These are phyloP conservation scores for Yamadazyma sp. DNA, from an alignment of 1,139 yeast genomes.

Conservation along the genomic window DNA sequence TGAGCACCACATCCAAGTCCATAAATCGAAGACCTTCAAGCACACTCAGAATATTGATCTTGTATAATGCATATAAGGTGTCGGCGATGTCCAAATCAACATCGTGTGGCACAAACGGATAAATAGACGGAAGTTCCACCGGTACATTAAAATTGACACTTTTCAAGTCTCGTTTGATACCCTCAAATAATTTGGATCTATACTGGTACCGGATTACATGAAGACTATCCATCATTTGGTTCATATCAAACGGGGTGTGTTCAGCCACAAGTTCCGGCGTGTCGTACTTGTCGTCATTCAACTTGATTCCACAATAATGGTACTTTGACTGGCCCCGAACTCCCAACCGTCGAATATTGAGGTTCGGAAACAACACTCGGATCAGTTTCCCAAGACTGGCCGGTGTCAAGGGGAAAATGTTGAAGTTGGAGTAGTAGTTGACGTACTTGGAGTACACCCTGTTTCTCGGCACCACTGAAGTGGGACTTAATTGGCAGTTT, in stretches of 20 bases:
- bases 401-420: conserved; percentile 73
- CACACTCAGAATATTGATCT: conserved; percentile 59
- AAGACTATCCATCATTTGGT: conserved; percentile 2
- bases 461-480: conserved; percentile 81
- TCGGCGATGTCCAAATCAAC: conserved; percentile 61
- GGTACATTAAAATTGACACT: conserved; percentile 26
- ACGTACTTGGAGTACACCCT: conserved; percentile 80
- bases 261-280: background rate
- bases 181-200: conserved; percentile 36
- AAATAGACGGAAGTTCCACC: conserved; percentile 52
- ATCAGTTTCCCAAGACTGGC: conserved; percentile 88
- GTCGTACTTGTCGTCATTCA: conserved; percentile 35
- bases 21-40: conserved; percentile 68
- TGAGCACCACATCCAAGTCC: conserved; percentile 62
- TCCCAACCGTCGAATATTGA: conserved; percentile 83
- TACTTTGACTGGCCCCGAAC: conserved; percentile 87
- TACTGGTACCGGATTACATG: conserved; percentile 20
- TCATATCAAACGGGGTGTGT: background rate
- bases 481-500: conserved; percentile 62
- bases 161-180: conserved; percentile 24
- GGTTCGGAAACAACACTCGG: conserved; percentile 66
- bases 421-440: conserved; percentile 65
- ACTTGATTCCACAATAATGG: conserved; percentile 82
- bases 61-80: conserved; percentile 60
- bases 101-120: conserved; percentile 46